These are phyloP conservation scores for Phaeosphaeriaceae sp. DNA, from an alignment of 2,329 filamentous ascomycete species.

Conservation along the genomic window DNA sequence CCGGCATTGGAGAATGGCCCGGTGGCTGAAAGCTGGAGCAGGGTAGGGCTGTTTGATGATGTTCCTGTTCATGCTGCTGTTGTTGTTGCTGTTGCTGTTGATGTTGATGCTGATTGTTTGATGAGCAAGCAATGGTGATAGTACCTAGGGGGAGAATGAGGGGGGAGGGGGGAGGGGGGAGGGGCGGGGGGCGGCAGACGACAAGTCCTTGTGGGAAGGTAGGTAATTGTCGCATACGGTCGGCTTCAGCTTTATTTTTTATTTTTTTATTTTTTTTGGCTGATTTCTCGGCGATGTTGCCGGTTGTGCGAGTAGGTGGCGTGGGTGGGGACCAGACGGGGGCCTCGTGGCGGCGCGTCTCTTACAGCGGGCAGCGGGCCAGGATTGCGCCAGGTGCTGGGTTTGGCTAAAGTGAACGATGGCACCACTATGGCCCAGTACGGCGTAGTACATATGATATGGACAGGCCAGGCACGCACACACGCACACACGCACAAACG, in stretches of 20 bases:
- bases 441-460: not conserved
- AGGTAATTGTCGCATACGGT: not conserved
- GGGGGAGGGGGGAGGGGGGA: too few relatives aligned
- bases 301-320: slow-evolving; percentile 25
- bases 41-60: too few relatives aligned
- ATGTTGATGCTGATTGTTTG: too few relatives aligned
- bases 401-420: slow-evolving; percentile 28
- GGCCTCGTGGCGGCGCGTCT: slow-evolving; percentile 34
- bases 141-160: too few relatives aligned
- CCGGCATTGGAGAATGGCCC: not conserved
- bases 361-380: slow-evolving; percentile 28
- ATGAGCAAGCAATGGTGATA: too few relatives aligned
- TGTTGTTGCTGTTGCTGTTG: too few relatives aligned
- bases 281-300: slow-evolving; percentile 25
- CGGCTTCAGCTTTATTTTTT: too few relatives aligned
- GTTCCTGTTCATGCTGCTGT: too few relatives aligned
- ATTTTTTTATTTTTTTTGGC: slow-evolving; percentile 6
- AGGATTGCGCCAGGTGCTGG: slow-evolving; percentile 10
- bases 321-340: too few relatives aligned
- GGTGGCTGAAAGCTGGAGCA: not conserved
- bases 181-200: too few relatives aligned
- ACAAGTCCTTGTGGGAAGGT: not conserved
- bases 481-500: too few relatives aligned
- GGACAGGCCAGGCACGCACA: not conserved
- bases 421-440: slow-evolving; percentile 7